These are phyloP conservation scores for Xylaria telfairii DNA, from an alignment of 495 filamentous ascomycete genomes.

Conservation along the genomic window DNA sequence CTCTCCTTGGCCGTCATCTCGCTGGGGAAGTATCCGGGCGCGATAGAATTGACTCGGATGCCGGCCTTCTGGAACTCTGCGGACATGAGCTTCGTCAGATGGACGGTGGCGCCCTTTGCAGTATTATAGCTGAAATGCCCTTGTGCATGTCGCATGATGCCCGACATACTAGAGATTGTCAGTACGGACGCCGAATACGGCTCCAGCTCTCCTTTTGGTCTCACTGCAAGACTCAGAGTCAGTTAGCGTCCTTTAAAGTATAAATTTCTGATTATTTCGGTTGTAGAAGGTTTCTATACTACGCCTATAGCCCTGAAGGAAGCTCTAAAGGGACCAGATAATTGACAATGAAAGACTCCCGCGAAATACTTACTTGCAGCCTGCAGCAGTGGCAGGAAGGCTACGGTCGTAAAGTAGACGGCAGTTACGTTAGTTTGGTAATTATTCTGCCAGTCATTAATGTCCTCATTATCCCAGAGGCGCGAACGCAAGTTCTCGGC, in stretches of 20 bases:
- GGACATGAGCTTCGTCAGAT: slow-evolving; percentile 67
- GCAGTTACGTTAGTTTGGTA: slow-evolving; percentile 66
- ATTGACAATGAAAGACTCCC: neutral
- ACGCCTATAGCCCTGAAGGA: neutral
- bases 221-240: slow-evolving; percentile 16
- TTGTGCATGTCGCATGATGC: slow-evolving; percentile 59
- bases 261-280: no score
- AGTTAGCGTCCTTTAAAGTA: neutral
- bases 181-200: slow-evolving; percentile 58
- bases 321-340: no score
- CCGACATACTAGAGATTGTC: slow-evolving; percentile 64
- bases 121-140: slow-evolving; percentile 64
- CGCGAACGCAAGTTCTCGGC: slow-evolving; percentile 51
- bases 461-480: slow-evolving; percentile 48
- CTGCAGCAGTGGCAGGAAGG: slow-evolving; percentile 66
- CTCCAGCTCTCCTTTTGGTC: slow-evolving; percentile 48
- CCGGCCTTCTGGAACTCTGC: slow-evolving; percentile 57
- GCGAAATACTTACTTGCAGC: slow-evolving; percentile 31
- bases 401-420: slow-evolving; percentile 65
- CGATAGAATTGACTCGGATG: slow-evolving; percentile 68
- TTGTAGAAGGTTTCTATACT: neutral
- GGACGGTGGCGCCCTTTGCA: slow-evolving; percentile 66
- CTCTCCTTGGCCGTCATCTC: slow-evolving; percentile 68
- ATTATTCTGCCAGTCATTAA: slow-evolving; percentile 58
- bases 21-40: slow-evolving; percentile 67